Conservation (phyloP, 2,329 filamentous ascomycete species). For the Colletotrichum navitas region DNA sequence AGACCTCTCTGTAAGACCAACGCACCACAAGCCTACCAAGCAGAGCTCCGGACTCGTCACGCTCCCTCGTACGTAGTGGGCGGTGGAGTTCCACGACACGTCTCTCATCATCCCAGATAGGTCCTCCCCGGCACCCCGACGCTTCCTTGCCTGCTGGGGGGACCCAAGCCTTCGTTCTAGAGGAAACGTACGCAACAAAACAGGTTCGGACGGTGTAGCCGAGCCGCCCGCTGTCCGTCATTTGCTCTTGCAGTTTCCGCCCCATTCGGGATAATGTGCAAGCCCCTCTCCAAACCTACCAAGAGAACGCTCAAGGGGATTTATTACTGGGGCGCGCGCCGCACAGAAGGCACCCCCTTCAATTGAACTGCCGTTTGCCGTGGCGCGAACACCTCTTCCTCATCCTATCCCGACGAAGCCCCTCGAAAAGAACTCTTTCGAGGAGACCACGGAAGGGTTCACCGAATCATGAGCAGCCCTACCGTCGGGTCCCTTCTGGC, state of each 20-base stretch:
- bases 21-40: constrained; percentile 16
- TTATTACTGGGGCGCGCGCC: constrained; percentile 39
- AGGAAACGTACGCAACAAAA: constrained; percentile 41
- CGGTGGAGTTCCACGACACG: constrained; percentile 31
- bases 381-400: neutral
- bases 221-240: constrained; percentile 34
- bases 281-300: constrained; percentile 17
- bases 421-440: constrained; percentile 36
- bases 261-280: constrained; percentile 26
- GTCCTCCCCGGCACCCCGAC: constrained; percentile 33
- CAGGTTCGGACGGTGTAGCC: constrained; percentile 41
- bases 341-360: constrained; percentile 20
- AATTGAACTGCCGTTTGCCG: constrained; percentile 22
- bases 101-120: constrained; percentile 38
- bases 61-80: constrained; percentile 37
- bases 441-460: constrained; percentile 34
- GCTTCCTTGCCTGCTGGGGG: constrained; percentile 14
- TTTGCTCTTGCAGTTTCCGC: constrained; percentile 9
- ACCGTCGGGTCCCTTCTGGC: constrained; percentile 71
- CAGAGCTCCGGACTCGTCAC: constrained; percentile 32
- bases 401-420: neutral
- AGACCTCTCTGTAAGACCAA: neutral
- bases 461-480: constrained; percentile 57
- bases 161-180: constrained; percentile 36
- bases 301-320: constrained; percentile 27